Base-by-base conservation (phyloP, 345 rosid genomes). In the Eucalyptus polyanthemos region DNA sequence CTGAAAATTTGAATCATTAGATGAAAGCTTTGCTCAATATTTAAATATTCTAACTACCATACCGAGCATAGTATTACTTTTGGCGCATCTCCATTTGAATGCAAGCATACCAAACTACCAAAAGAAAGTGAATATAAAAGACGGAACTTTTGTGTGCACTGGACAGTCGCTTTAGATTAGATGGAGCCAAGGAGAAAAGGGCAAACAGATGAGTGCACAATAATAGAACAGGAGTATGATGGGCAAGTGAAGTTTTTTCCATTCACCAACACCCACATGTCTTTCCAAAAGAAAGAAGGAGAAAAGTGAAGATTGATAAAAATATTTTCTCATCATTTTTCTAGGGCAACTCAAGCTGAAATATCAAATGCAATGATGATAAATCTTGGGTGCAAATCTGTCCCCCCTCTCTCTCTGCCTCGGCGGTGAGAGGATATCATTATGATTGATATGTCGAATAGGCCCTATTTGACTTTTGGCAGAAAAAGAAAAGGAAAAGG, bases 311-410 rank as follows among this genome's bases (percentile, higher is more conserved):
- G 69, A 9, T 62, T 37, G 80, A 86, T 86, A 81, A 88, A 91
- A 80, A 34, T 13, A 80, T 34, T 49, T 50, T 89, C 25, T 88
- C 37, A 62, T 87, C 83, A 42, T 88, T 50, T 86, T 86, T 86
- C 51, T 47, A 50, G 44, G 58, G 65, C 56, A 86, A 53, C 62
- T 50, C 27, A 21, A 51, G 54, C 87, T 65, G 67, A 54, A 91
- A 94, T 89, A 93, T 94, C 88, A 91, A 88, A 25, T 89, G 95
- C 94, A 95, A 97, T 96, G 98, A 97, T 96, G 97, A 94, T 95
- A 94, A 93, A 96, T 96, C 97, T 97, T 93, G 90, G 95, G 96
- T 95, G 97, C 96, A 95, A 93, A 95, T 97, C 96, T 93, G 90
- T 91, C 92, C 42, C 49, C 83, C 31, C 76, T 65, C 76, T 65